Conservation (phyloP, 768 basidiomycete species). For the Lentinula boryana region DNA sequence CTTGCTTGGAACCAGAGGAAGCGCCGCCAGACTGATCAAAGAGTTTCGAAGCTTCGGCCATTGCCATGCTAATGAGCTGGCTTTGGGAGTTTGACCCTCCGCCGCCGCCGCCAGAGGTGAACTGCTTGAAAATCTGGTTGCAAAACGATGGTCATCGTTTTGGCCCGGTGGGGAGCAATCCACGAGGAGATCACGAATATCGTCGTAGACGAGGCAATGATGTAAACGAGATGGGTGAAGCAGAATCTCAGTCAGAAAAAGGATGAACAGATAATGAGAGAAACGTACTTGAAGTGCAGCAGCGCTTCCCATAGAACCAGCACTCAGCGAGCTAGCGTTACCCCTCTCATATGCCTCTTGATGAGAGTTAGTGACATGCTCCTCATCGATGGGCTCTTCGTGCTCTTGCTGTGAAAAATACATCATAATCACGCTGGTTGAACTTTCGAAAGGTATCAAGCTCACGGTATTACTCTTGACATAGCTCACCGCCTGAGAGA, state of each 20-base stretch:
- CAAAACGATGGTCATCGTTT: neutral
- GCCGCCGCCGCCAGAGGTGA: constrained; percentile 45
- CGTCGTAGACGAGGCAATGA: no score
- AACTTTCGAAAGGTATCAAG: neutral
- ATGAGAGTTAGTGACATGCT: constrained; percentile 55
- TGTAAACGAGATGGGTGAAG: no score
- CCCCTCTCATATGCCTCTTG: constrained; percentile 53
- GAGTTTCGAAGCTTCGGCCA: constrained; percentile 74
- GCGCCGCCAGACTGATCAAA: constrained; percentile 67
- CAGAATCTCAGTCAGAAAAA: no score
- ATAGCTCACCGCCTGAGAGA: constrained; percentile 48
- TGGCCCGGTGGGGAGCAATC: neutral
- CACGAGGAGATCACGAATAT: no score
- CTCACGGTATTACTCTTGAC: constrained; percentile 46
- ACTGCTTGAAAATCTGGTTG: constrained; percentile 55
- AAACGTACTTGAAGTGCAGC: constrained; percentile 63
- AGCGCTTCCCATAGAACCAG: constrained; percentile 64
- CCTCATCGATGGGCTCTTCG: constrained; percentile 59
- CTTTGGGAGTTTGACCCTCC: constrained; percentile 37
- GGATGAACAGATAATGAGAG: neutral
- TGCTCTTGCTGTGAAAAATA: constrained; percentile 37
- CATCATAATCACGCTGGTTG: no score
- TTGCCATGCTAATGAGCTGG: constrained; percentile 78
- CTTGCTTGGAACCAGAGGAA: constrained; percentile 68
- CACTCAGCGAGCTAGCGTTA: constrained; percentile 45